Evolutionary conservation across 768 basidiomycete genomes (phyloP), one percentile per base, ranked within the genome.

Genomic region (Lactarius deliciosus): DNA sequence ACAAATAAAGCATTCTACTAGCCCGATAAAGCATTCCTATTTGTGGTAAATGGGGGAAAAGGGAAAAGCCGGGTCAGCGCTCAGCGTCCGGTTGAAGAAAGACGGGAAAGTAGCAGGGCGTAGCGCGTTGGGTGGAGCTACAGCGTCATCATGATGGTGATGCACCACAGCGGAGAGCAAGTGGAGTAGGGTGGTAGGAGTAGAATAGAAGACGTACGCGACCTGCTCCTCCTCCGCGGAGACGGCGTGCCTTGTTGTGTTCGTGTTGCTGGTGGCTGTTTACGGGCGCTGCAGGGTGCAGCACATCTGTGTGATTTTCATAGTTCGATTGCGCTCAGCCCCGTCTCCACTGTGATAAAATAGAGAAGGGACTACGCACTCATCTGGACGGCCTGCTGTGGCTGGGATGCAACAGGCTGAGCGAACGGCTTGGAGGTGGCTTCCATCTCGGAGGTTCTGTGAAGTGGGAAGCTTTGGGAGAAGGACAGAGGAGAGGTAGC

Each of bases 141-240:
- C 40, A 41, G 6, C 45, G 1, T 11, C 22, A 13, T 5, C 50
- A 25, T 53, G 13, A 53, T 7, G 13, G 50, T 15, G 50, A 6
- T 15, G 50, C 22, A 25, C 22, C 5, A 22, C 50, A 25, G 50
- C 11, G 5, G 2, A 15, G 50, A 47, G 45, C 16, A 41, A 41
- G 40, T n/a, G 43, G 47, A 2, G 20, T 45, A 20, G 20, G 13
- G 25, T 53, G 22, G 25, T 53, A 5, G 13, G 18, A 18, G 25
- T 10, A 6, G 45, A 50, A 36, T 2, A 22, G 47, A 34, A 22
- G 32, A 60, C 60, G 20, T 47, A 34, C 58, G 64, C 69, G 61
- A 36, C 73, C 88, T 56, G 84, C 88, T 68, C 89, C 89, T 72
- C 86, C 89, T 66, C 90, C 90, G 64, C 90, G 86, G 58, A 91